A percentile compares a stretch with the other conserved stretches of the same genome.
These are phyloP conservation scores for Entonaema liquescens DNA, from an alignment of 495 filamentous ascomycete genomes.

Conservation along the genomic window DNA sequence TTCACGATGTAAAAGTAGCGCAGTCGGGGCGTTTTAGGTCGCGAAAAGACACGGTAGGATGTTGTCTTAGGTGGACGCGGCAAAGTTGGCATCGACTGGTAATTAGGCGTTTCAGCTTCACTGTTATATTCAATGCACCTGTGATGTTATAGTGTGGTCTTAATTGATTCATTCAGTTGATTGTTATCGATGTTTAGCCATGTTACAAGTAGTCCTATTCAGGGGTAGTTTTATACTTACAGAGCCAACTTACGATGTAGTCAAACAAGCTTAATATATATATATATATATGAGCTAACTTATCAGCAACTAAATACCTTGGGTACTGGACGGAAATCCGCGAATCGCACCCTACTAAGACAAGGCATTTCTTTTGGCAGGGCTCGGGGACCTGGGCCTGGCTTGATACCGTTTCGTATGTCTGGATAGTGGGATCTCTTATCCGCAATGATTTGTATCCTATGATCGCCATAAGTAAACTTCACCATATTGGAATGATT, in stretches of 20 bases:
- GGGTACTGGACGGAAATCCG: too few relatives aligned
- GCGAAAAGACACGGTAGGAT: neutral
- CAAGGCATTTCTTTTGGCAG: too few relatives aligned
- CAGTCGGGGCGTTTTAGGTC: neutral
- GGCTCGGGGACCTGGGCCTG: neutral
- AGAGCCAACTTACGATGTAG: too few relatives aligned
- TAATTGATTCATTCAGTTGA: conserved; percentile 3
- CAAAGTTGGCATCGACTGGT: neutral
- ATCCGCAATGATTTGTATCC: neutral
- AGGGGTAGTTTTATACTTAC: neutral
- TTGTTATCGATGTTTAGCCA: neutral
- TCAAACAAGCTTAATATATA: too few relatives aligned
- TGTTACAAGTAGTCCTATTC: neutral
- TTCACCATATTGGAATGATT: neutral
- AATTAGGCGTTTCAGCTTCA: neutral
- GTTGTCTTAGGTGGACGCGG: neutral
- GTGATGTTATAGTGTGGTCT: neutral
- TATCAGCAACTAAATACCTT: too few relatives aligned
- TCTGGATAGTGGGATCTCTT: too few relatives aligned
- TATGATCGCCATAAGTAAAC: neutral
- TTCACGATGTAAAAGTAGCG: neutral
- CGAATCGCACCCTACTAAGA: too few relatives aligned
- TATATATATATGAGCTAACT: too few relatives aligned
- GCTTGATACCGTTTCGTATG: too few relatives aligned
- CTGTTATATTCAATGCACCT: neutral